These are phyloP conservation scores for Lepraria neglecta DNA, from an alignment of 495 filamentous ascomycete genomes.

Conservation along the genomic window DNA sequence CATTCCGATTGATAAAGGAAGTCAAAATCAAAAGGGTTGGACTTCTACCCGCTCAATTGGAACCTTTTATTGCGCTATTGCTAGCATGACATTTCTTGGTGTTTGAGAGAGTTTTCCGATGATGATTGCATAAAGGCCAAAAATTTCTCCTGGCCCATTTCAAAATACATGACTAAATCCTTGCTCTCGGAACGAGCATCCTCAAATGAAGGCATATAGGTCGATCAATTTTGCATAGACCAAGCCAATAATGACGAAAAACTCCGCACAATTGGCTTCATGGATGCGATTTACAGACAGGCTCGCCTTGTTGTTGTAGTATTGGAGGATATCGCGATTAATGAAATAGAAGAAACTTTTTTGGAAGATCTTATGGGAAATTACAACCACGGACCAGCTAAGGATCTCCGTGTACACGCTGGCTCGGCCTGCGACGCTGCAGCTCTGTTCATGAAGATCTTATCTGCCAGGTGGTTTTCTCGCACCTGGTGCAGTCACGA, in stretches of 20 bases:
- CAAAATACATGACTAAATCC: background rate
- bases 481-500: background rate
- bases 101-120: too few species aligned
- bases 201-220: background rate
- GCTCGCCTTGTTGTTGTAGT: background rate
- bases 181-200: background rate
- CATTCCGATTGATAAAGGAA: too few species aligned
- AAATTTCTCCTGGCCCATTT: background rate
- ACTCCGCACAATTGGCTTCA: background rate
- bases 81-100: too few species aligned
- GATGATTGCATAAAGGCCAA: too few species aligned
- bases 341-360: background rate
- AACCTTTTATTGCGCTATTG: too few species aligned
- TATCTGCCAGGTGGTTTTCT: background rate
- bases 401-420: too few species aligned
- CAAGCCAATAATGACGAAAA: background rate
- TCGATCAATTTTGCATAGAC: background rate
- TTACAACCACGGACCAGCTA: too few species aligned
- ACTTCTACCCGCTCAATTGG: too few species aligned
- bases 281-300: background rate
- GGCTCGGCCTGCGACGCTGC: background rate
- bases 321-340: background rate
- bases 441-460: background rate
- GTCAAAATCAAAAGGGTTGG: too few species aligned
- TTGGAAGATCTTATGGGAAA: too few species aligned